A percentile compares a stretch with the other conserved stretches of the same genome.
Conservation (phyloP, 768 basidiomycete species). For the Mycena maculata region DNA sequence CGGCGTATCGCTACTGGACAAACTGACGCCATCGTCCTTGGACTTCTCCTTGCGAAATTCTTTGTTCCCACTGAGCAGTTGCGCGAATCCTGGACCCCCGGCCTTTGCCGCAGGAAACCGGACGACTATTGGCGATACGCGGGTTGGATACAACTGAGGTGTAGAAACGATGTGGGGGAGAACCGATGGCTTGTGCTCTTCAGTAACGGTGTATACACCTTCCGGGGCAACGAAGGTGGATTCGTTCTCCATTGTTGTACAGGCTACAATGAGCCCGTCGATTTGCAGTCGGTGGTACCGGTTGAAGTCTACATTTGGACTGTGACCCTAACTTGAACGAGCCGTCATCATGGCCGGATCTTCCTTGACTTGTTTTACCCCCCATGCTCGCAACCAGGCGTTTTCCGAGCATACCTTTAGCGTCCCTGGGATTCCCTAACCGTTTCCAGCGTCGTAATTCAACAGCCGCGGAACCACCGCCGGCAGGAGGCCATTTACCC, state of each 20-base stretch:
- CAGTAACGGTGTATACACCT: conserved; percentile 89
- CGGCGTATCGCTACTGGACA: conserved; percentile 86
- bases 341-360: conserved; percentile 53
- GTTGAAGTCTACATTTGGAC: conserved; percentile 8
- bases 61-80: conserved; percentile 75
- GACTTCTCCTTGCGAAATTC: conserved; percentile 70
- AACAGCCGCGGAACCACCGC: conserved; percentile 69
- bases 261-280: conserved; percentile 29
- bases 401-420: conserved; percentile 21
- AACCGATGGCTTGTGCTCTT: conserved; percentile 80
- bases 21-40: conserved; percentile 72
- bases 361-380: conserved; percentile 37
- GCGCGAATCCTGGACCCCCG: conserved; percentile 71
- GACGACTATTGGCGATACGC: conserved; percentile 69
- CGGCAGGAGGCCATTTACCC: conserved; percentile 82
- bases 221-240: conserved; percentile 89
- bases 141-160: conserved; percentile 64
- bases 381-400: conserved; percentile 51
- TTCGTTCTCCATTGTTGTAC: conserved; percentile 77
- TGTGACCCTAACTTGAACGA: conserved; percentile 35
- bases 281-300: conserved; percentile 1
- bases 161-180: conserved; percentile 55
- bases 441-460: conserved; percentile 59
- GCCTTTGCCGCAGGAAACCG: conserved; percentile 70
- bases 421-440: conserved; percentile 28